phyloP scores from a whole-genome alignment of 2,329 filamentous ascomycete species.

The Cytospora mali region DNA sequence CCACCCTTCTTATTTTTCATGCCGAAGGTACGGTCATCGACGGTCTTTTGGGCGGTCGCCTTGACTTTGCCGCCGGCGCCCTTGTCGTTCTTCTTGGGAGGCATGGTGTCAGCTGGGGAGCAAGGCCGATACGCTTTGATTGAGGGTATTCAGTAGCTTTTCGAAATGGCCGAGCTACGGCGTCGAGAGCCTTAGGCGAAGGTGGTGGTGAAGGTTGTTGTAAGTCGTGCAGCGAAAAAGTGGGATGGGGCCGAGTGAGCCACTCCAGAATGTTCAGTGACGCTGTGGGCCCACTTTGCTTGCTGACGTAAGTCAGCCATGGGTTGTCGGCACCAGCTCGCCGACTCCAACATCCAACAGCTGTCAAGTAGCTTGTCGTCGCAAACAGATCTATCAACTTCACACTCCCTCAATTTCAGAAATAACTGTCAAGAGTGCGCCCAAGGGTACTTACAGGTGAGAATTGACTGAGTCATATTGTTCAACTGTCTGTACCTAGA shows the following conservation, averaged over 20 bases:
- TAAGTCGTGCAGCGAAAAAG: constrained; percentile 23
- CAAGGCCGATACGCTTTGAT: neutral
- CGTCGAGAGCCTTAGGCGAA: constrained; percentile 1
- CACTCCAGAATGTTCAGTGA: constrained; percentile 15
- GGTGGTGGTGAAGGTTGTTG: constrained; percentile 9
- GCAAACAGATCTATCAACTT: neutral
- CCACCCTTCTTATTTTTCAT: constrained; percentile 99
- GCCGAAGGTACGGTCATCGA: constrained; percentile 96
- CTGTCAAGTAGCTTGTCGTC: constrained; percentile 19
- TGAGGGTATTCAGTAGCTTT: neutral
- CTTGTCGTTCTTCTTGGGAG: constrained; percentile 68
- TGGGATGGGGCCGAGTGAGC: constrained; percentile 11
- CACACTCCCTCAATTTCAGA: constrained; percentile 5
- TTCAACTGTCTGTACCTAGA: neutral
- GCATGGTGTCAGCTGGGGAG: constrained; percentile 57
- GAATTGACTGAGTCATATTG: neutral
- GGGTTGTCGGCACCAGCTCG: constrained; percentile 3
- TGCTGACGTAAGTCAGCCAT: constrained; percentile 14
- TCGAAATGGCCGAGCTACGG: neutral
- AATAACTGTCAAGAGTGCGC: neutral
- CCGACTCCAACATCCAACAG: constrained; percentile 23
- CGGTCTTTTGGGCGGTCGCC: constrained; percentile 60
- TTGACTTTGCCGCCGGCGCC: constrained; percentile 54
- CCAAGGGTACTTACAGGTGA: neutral
- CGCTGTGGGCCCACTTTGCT: constrained; percentile 10